Evolutionary conservation across 177 flowering plant species (phyloP).

Genomic region (Vitis hybrid): DNA sequence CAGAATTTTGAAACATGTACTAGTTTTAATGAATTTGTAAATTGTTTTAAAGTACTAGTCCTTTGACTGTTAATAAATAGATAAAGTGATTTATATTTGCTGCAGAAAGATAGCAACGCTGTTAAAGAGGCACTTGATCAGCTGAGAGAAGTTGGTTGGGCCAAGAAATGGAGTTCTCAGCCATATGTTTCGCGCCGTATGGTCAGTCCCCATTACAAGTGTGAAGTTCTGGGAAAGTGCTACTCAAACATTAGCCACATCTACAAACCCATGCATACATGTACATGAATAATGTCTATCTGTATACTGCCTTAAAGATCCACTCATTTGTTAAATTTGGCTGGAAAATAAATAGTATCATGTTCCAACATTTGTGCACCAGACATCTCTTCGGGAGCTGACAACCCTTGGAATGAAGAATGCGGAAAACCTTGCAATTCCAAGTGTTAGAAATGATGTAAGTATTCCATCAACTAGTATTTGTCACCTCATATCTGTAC

Average conservation of each 20-base stretch:
- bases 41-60: not conserved
- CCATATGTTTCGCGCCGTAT: constrained; percentile 88
- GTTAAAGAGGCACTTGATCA: constrained; percentile 91
- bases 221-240: constrained; percentile 37
- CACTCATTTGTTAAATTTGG: not conserved
- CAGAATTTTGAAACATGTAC: too few relatives aligned
- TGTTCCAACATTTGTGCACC: constrained; percentile 15
- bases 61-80: not conserved
- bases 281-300: constrained; percentile 13
- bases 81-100: not conserved
- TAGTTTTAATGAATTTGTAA: not conserved
- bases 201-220: constrained; percentile 59
- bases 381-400: constrained; percentile 91
- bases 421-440: constrained; percentile 93
- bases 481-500: too few relatives aligned
- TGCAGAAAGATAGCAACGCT: constrained; percentile 86
- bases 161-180: constrained; percentile 93
- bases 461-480: constrained; percentile 25
- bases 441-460: constrained; percentile 96
- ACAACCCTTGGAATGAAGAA: constrained; percentile 86
- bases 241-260: constrained; percentile 27
- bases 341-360: not conserved
- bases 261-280: constrained; percentile 16
- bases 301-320: not conserved
- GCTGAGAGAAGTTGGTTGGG: constrained; percentile 83